These are phyloP conservation scores for Amanita muscaria DNA, from an alignment of 768 basidiomycete species.

Conservation along the genomic window DNA sequence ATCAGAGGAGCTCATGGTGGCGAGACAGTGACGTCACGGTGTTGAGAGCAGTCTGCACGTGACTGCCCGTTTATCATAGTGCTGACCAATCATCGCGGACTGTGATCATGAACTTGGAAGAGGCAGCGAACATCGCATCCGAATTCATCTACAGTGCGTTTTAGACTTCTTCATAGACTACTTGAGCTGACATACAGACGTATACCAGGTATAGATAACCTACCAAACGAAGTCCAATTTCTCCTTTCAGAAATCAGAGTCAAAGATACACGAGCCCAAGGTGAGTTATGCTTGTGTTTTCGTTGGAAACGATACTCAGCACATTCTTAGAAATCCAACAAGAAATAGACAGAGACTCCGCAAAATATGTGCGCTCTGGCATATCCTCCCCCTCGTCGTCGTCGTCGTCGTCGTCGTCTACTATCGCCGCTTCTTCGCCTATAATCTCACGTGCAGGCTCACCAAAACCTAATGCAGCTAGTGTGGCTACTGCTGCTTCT, in stretches of 20 bases:
- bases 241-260: conserved; percentile 43
- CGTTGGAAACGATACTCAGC: not conserved
- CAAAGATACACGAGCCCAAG: conserved; percentile 35
- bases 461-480: conserved; percentile 2
- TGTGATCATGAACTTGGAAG: conserved; percentile 30
- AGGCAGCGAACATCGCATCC: conserved; percentile 43
- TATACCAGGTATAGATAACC: conserved; percentile 39
- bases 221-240: conserved; percentile 44
- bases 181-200: conserved; percentile 2
- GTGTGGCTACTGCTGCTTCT: conserved; percentile 5
- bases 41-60: no score
- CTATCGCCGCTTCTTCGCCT: not conserved
- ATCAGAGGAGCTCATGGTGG: no score
- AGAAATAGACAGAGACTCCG: conserved; percentile 40
- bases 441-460: conserved; percentile 23
- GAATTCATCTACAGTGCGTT: conserved; percentile 51
- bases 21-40: no score
- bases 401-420: conserved; percentile 14
- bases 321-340: conserved; percentile 33
- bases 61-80: no score
- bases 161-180: not conserved
- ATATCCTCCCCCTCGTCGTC: conserved; percentile 16
- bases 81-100: not conserved
- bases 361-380: conserved; percentile 38
- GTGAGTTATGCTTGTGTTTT: conserved; percentile 17